These are phyloP conservation scores for Bisporella sp. DNA, from an alignment of 2,329 filamentous ascomycete genomes.

Conservation along the genomic window DNA sequence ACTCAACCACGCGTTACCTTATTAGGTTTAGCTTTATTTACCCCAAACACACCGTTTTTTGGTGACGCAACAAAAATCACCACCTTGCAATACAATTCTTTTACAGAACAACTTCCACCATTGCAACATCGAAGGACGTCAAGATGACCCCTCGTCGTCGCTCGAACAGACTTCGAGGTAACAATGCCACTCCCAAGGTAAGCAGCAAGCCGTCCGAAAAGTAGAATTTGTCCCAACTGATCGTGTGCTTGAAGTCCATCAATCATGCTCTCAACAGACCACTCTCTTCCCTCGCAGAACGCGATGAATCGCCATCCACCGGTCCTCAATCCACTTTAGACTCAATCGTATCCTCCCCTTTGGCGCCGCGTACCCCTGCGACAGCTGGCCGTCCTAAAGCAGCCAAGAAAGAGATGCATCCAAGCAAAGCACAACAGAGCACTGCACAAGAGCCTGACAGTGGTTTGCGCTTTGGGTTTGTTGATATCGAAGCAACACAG, in stretches of 20 bases:
- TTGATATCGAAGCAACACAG: conserved; percentile 48
- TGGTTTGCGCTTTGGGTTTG: conserved; percentile 75
- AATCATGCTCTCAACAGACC: background rate
- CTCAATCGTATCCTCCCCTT: conserved; percentile 18
- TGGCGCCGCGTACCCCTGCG: conserved; percentile 46
- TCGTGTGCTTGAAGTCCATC: too few relatives aligned
- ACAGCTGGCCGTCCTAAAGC: conserved; percentile 62
- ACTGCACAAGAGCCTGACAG: conserved; percentile 74
- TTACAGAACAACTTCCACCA: background rate
- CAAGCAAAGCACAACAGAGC: conserved; percentile 68
- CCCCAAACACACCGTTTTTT: too few relatives aligned
- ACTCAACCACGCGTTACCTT: too few relatives aligned
- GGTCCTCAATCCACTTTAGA: conserved; percentile 15
- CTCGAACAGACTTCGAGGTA: conserved; percentile 25
- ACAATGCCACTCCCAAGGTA: conserved; percentile 25
- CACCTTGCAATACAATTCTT: background rate
- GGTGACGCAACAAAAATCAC: too few relatives aligned
- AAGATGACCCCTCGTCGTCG: conserved; percentile 25
- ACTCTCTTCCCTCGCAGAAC: conserved; percentile 20
- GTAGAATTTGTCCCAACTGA: too few relatives aligned
- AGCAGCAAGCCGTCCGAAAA: conserved; percentile 2
- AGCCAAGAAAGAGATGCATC: conserved; percentile 80
- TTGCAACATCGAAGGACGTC: background rate
- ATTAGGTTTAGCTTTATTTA: too few relatives aligned
- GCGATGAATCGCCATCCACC: conserved; percentile 20